These are phyloP conservation scores for Creolimax fragrantissima DNA, from an alignment of 78 protist genomes.

Conservation along the genomic window DNA sequence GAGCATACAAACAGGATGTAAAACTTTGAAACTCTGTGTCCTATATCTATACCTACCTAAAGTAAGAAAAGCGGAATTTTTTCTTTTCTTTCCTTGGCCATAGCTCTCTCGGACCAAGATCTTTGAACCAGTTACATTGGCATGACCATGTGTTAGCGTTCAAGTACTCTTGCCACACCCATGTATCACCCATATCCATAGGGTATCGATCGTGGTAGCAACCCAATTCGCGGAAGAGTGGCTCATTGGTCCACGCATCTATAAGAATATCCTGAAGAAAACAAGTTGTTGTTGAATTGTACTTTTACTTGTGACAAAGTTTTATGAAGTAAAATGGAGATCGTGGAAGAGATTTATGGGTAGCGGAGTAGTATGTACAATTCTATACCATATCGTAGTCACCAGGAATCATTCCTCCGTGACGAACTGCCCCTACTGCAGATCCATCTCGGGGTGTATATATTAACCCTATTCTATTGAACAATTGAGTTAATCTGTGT, in stretches of 20 bases:
- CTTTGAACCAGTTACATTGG: not conserved
- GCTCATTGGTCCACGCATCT: not conserved
- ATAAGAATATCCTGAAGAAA: not conserved
- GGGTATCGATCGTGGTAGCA: not conserved
- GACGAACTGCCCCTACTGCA: not conserved
- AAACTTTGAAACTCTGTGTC: no score
- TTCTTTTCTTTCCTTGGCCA: not conserved
- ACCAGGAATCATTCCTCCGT: not conserved
- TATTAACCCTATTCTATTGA: not conserved
- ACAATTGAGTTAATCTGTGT: not conserved
- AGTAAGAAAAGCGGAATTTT: not conserved
- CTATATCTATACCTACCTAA: no score
- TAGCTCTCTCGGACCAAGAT: not conserved
- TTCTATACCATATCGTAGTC: not conserved
- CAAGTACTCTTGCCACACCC: not conserved
- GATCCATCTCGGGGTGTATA: not conserved
- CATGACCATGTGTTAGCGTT: not conserved
- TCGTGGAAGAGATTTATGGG: no score
- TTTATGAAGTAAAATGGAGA: no score
- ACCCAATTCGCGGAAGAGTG: not conserved
- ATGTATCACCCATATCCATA: not conserved
- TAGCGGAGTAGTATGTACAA: no score
- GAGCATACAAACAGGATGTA: no score
- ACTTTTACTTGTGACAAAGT: no score
- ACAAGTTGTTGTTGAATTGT: no score